A percentile compares a stretch with the other conserved stretches of the same genome.
These are phyloP conservation scores for Austroboletus niveus DNA, from an alignment of 1,284 basidiomycete species.

Conservation along the genomic window DNA sequence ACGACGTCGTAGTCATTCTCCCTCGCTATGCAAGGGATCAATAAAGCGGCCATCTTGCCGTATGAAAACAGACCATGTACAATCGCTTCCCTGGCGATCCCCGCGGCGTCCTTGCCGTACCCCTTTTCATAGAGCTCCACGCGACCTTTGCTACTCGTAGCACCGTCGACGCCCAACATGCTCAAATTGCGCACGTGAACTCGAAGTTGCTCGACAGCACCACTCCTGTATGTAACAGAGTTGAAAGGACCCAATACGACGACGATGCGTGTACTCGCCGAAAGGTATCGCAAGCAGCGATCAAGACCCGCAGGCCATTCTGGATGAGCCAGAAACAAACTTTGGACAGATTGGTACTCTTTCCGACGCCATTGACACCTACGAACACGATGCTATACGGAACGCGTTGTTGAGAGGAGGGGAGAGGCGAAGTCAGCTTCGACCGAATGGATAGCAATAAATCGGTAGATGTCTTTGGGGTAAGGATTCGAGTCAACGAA, in stretches of 20 bases:
- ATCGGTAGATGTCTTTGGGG: slow-evolving; percentile 96
- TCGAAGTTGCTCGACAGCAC: slow-evolving; percentile 96
- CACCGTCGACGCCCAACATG: slow-evolving; percentile 76
- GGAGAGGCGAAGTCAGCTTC: slow-evolving; percentile 66
- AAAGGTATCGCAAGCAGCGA: slow-evolving; percentile 99
- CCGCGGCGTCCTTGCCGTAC: slow-evolving; percentile 98
- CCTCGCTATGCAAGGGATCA: slow-evolving; percentile 50
- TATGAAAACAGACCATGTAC: slow-evolving; percentile 61
- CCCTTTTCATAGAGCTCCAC: slow-evolving; percentile 96
- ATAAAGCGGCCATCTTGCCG: neutral
- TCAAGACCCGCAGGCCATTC: slow-evolving; percentile 89
- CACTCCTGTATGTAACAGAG: slow-evolving; percentile 56
- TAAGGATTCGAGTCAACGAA: slow-evolving; percentile 90
- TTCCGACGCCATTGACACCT: slow-evolving; percentile 99
- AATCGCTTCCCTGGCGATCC: slow-evolving; percentile 95
- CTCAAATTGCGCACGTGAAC: slow-evolving; percentile 96
- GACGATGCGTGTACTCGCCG: slow-evolving; percentile 44
- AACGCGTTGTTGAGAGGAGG: slow-evolving; percentile 70
- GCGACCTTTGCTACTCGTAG: slow-evolving; percentile 64
- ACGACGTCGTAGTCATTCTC: slow-evolving; percentile 92
- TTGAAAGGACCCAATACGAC: neutral
- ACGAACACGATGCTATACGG: slow-evolving; percentile 97
- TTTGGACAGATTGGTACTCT: slow-evolving; percentile 97
- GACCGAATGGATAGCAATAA: slow-evolving; percentile 79
- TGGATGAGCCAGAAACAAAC: slow-evolving; percentile 99